These are phyloP conservation scores for Apiotrichum siamense DNA, from an alignment of 1,284 basidiomycete genomes.

Conservation along the genomic window DNA sequence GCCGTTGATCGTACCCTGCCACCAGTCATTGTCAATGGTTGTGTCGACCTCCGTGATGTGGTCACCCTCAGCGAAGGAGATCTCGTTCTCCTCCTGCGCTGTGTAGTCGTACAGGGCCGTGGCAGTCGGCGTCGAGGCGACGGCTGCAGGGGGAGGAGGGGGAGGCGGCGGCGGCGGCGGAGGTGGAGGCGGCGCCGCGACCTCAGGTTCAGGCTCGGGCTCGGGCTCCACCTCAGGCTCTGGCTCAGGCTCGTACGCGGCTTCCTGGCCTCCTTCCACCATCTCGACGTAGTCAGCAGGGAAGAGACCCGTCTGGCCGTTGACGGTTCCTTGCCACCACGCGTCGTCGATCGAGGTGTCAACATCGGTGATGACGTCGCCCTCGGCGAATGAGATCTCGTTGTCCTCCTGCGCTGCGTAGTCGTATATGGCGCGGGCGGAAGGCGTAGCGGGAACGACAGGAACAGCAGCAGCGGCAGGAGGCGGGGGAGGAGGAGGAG, in stretches of 20 bases:
- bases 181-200: conserved; percentile 24
- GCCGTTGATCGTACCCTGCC: conserved; percentile 68
- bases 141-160: conserved; percentile 18
- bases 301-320: conserved; percentile 70
- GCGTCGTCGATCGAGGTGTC: conserved; percentile 55
- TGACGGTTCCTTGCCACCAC: conserved; percentile 78
- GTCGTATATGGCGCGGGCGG: conserved; percentile 35
- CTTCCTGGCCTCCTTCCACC: conserved; percentile 6
- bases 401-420: conserved; percentile 85
- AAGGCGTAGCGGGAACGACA: conserved; percentile 14
- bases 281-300: conserved; percentile 49
- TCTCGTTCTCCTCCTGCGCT: conserved; percentile 80
- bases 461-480: conserved; percentile 24
- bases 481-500: conserved; percentile 33
- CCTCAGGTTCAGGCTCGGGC: neutral
- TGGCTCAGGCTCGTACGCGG: neutral
- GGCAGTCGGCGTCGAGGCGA: conserved; percentile 20
- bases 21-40: conserved; percentile 68
- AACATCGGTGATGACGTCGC: conserved; percentile 62
- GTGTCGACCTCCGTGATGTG: conserved; percentile 55
- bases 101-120: conserved; percentile 55
- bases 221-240: neutral
- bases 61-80: conserved; percentile 77
- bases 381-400: conserved; percentile 76
- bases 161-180: conserved; percentile 35